These are phyloP conservation scores for Malus sylvestris DNA, from an alignment of 306 rosid species.

Conservation along the genomic window DNA sequence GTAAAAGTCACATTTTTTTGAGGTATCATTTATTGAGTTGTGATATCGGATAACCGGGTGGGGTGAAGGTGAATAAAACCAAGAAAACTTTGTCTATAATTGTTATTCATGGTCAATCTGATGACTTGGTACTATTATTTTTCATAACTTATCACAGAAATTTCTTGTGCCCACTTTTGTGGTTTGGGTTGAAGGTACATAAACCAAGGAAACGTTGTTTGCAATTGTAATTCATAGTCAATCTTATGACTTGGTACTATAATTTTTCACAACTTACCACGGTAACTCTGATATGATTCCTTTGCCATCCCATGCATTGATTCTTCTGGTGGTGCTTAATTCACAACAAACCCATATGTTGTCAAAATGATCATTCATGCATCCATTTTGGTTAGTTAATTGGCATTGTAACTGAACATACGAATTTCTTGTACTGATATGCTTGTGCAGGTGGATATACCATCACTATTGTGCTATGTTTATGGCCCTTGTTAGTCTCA, in stretches of 20 bases:
- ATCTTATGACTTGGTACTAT: not conserved
- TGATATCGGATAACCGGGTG: not conserved
- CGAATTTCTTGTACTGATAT: not conserved
- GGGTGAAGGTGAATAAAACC: not conserved
- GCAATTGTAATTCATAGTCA: not conserved
- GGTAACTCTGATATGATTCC: not conserved
- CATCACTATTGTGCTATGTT: conserved; percentile 96
- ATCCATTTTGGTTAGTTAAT: not conserved
- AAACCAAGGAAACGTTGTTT: not conserved
- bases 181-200: not conserved
- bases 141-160: not conserved
- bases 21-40: not conserved
- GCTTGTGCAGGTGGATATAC: conserved; percentile 85
- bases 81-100: not conserved
- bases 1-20: not conserved
- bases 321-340: not conserved
- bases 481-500: conserved; percentile 98
- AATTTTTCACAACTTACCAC: not conserved
- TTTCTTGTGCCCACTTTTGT: not conserved
- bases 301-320: not conserved
- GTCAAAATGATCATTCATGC: not conserved
- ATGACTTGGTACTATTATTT: not conserved
- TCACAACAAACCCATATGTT: not conserved
- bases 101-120: not conserved
- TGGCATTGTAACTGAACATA: not conserved